Percentiles rank a stretch among this genome's conserved stretches.
phyloP scores from a whole-genome alignment of 2,329 filamentous ascomycete genomes.

The Phialemonium atrogriseum region DNA sequence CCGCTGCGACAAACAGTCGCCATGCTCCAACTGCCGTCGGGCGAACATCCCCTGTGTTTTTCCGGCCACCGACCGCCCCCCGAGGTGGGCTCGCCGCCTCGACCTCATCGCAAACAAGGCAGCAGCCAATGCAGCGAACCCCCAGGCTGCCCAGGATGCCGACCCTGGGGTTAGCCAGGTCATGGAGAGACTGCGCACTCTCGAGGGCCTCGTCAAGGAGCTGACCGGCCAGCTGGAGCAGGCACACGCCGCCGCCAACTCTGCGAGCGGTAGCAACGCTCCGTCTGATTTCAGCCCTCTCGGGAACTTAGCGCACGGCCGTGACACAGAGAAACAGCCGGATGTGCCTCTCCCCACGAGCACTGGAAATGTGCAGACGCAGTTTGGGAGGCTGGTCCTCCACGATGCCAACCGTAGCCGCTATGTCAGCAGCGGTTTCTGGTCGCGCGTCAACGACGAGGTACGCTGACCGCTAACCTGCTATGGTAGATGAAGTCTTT shows the following conservation, averaged over 20 bases:
- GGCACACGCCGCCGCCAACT: conserved; percentile 23
- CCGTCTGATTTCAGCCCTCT: conserved; percentile 19
- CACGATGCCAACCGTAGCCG: conserved; percentile 32
- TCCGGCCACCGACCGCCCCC: conserved; percentile 39
- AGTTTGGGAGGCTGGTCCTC: conserved; percentile 39
- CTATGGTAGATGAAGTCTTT: conserved; percentile 2
- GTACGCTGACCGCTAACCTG: conserved; percentile 20
- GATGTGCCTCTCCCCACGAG: too few species aligned
- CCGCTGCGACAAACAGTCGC: conserved; percentile 46
- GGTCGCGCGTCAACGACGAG: conserved; percentile 48
- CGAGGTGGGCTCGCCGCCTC: conserved; percentile 46
- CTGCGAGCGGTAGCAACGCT: conserved; percentile 17
- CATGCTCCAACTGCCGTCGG: conserved; percentile 48
- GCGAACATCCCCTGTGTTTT: conserved; percentile 44
- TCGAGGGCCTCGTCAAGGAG: conserved; percentile 43
- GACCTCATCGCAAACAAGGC: too few species aligned
- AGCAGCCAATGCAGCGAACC: conserved; percentile 28
- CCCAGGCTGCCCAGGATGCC: conserved; percentile 17
- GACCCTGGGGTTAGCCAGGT: conserved; percentile 26
- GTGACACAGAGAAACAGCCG: not conserved
- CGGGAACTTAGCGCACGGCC: conserved; percentile 14
- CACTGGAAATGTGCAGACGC: conserved; percentile 21
- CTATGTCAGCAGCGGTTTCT: conserved; percentile 45
- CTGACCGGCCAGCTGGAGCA: conserved; percentile 37
- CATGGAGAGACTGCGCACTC: conserved; percentile 38